Conservation (phyloP, 1,284 basidiomycete species). For the Rhodofomes roseus region DNA sequence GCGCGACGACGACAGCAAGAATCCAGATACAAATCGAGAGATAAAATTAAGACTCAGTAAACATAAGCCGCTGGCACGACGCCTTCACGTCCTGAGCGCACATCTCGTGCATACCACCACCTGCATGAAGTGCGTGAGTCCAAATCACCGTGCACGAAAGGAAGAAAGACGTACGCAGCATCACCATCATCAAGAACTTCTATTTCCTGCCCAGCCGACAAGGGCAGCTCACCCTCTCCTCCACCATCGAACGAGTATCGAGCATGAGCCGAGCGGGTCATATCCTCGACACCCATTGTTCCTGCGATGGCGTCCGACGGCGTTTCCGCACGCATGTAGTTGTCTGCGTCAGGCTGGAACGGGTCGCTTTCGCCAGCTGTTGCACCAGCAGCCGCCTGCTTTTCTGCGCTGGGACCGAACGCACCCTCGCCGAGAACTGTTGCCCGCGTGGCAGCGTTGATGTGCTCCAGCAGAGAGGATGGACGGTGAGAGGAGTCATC, state of each 20-base stretch:
- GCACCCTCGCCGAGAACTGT: conserved; percentile 67
- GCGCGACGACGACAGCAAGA: conserved; percentile 24
- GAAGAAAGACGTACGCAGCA: conserved; percentile 56
- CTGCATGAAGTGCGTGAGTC: conserved; percentile 34
- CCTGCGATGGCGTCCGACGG: conserved; percentile 70
- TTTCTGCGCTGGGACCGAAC: conserved; percentile 47
- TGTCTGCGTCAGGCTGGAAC: conserved; percentile 69
- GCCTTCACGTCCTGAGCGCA: conserved; percentile 75
- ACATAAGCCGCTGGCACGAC: conserved; percentile 88
- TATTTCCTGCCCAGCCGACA: conserved; percentile 69
- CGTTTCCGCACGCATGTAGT: conserved; percentile 73
- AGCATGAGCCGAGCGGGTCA: conserved; percentile 69
- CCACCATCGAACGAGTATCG: conserved; percentile 76
- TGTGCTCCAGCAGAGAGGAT: conserved; percentile 79
- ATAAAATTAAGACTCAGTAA: conserved; percentile 43
- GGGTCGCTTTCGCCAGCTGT: conserved; percentile 43
- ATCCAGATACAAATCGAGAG: conserved; percentile 13
- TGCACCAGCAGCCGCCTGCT: conserved; percentile 41
- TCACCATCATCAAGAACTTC: conserved; percentile 78
- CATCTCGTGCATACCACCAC: conserved; percentile 90
- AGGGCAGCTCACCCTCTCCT: conserved; percentile 72
- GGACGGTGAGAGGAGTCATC: conserved; percentile 74
- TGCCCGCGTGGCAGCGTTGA: conserved; percentile 81
- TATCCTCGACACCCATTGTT: conserved; percentile 58
- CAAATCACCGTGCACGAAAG: not conserved